A percentile compares a stretch with the other conserved stretches of the same genome.
phyloP scores from a whole-genome alignment of 495 filamentous ascomycete species.

The Diplogelasinospora grovesii region DNA sequence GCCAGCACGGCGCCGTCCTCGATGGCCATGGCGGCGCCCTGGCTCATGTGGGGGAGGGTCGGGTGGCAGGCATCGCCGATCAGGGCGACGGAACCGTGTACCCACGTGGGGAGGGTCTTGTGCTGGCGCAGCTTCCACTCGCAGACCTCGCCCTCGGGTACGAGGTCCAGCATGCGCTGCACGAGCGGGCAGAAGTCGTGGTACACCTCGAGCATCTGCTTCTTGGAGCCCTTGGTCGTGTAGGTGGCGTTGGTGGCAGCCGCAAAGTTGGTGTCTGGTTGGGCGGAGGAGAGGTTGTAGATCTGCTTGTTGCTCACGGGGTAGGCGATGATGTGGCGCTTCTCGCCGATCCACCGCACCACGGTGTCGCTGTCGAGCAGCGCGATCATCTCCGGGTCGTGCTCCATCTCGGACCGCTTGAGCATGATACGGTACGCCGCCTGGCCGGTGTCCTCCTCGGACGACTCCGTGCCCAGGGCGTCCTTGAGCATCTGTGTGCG shows the following conservation, averaged over 20 bases:
- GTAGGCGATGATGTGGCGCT: conserved; percentile 79
- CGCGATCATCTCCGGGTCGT: conserved; percentile 60
- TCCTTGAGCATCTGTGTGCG: conserved; percentile 54
- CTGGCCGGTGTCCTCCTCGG: conserved; percentile 65
- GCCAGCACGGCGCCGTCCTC: conserved; percentile 71
- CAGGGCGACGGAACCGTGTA: conserved; percentile 58
- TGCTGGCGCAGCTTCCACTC: conserved; percentile 75
- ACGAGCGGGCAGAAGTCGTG: conserved; percentile 66
- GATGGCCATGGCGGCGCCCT: conserved; percentile 82
- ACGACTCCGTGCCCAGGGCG: conserved; percentile 43
- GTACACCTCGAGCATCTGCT: conserved; percentile 59
- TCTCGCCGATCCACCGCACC: conserved; percentile 71
- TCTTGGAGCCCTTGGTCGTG: conserved; percentile 65
- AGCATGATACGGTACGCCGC: conserved; percentile 86
- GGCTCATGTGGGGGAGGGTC: conserved; percentile 67
- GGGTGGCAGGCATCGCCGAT: conserved; percentile 77
- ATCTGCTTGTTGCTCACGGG: conserved; percentile 65
- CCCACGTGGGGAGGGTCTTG: conserved; percentile 63
- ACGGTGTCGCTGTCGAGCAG: conserved; percentile 62
- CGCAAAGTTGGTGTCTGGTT: conserved; percentile 69
- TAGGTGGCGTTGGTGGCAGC: conserved; percentile 67
- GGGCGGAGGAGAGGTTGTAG: conserved; percentile 72
- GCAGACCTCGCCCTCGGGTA: conserved; percentile 73
- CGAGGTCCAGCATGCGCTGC: conserved; percentile 65
- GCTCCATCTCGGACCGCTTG: conserved; percentile 55